Base-by-base conservation (phyloP, 345 rosid genomes). In the Corymbia maculata region DNA sequence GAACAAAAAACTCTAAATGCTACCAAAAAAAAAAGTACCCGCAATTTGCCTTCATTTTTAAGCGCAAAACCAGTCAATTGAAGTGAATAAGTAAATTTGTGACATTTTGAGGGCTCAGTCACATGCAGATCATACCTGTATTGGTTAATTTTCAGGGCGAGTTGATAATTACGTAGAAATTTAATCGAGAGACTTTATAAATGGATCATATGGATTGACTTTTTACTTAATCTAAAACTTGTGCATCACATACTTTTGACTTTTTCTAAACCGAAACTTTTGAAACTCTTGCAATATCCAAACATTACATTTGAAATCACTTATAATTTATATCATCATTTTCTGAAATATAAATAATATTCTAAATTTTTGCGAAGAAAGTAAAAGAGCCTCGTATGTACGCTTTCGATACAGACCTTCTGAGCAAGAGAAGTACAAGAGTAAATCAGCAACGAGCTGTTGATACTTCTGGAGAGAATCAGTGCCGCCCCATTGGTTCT, bases 401-500 rank as follows among this genome's bases (percentile, higher is more conserved):
- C 14, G 45, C 84, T 21, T 9, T 22, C 50, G 13, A 47, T 9
- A 44, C 22, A 3, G 7, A 91, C 99, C 96, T 89, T 89, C 89
- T 50, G 95, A 88, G 70, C 93, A 94, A 64, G 92, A 90, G 86
- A 97, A 92, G 93, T 94, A 92, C 86, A 88, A 92, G 80, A 93
- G 88, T 87, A 97, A 85, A 89, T 94, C 93, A 4, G 89, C 85
- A 52, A 89, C 93, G 44, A 94, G 94, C 88, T 90, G 92, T 68
- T 91, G 93, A 85, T 89, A 94, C 88, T 93, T 94, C 86, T 89
- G 90, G 85, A 93, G 91, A 66, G 97, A 96, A 90, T 97, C 97
- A 0, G 28, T 82, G 87, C 99, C 98, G 17, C 98, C 98, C 99
- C 98, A 96, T 44, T 91, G 91, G 89, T 97, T 95, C 88, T 93